These are phyloP conservation scores for Pistacia integerrima DNA, from an alignment of 345 rosid genomes.

Conservation along the genomic window DNA sequence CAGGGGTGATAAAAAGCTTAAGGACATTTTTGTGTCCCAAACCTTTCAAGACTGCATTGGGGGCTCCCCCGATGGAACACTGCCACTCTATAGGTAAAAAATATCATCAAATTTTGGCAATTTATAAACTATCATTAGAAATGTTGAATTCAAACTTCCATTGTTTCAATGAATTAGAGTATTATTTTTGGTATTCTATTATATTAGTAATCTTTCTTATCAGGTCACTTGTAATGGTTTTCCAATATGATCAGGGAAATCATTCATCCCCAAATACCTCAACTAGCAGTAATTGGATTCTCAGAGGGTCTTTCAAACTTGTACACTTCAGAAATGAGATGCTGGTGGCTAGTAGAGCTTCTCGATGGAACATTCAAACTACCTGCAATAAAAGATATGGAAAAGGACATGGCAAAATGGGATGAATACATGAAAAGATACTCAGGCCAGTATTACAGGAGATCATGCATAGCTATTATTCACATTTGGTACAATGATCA, in stretches of 20 bases:
- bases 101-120: background rate
- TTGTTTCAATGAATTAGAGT: background rate
- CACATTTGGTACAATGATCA: constrained; percentile 48
- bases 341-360: constrained; percentile 41
- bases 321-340: constrained; percentile 42
- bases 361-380: constrained; percentile 34
- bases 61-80: constrained; percentile 27
- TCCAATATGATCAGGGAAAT: constrained; percentile 29
- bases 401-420: constrained; percentile 36
- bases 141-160: no score
- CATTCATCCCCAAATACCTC: constrained; percentile 43
- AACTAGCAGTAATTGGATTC: constrained; percentile 41
- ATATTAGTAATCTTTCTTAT: background rate
- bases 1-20: constrained; percentile 39
- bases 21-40: constrained; percentile 32
- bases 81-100: constrained; percentile 51
- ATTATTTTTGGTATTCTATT: background rate
- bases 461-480: constrained; percentile 32
- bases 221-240: background rate
- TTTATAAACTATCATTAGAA: no score
- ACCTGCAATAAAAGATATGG: constrained; percentile 41
- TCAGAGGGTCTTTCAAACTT: constrained; percentile 38
- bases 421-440: constrained; percentile 29
- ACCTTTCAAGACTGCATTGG: constrained; percentile 25
- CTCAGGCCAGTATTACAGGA: constrained; percentile 27